Conservation (phyloP, 2,329 filamentous ascomycete genomes). For the Tetracladium maxilliforme region DNA sequence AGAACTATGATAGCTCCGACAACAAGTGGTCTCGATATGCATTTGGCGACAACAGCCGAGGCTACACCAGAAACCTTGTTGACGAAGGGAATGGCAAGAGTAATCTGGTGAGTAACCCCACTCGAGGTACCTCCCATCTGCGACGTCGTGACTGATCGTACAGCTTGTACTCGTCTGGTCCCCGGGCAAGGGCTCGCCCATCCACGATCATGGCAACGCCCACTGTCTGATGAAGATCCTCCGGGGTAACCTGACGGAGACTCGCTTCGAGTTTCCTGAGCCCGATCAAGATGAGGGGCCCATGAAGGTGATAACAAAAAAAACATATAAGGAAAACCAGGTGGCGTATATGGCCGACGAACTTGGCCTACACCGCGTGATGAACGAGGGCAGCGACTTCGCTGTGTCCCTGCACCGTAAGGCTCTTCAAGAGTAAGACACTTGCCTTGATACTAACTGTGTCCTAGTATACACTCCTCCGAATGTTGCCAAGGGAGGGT, state of each 20-base stretch:
- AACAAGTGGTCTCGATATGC: slow-evolving; percentile 64
- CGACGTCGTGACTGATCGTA: slow-evolving; percentile 10
- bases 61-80: slow-evolving; percentile 80
- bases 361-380: slow-evolving; percentile 72
- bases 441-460: slow-evolving; percentile 2
- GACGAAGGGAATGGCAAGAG: slow-evolving; percentile 69
- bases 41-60: slow-evolving; percentile 50
- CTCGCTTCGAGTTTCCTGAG: slow-evolving; percentile 61
- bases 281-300: slow-evolving; percentile 34
- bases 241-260: slow-evolving; percentile 66
- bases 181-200: slow-evolving; percentile 66
- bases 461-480: slow-evolving; percentile 65
- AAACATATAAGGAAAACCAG: slow-evolving; percentile 51
- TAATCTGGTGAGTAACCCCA: slow-evolving; percentile 26
- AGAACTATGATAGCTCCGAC: slow-evolving; percentile 52
- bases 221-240: slow-evolving; percentile 91
- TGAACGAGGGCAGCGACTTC: slow-evolving; percentile 57
- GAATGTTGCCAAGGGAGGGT: slow-evolving; percentile 72
- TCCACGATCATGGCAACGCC: slow-evolving; percentile 80
- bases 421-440: slow-evolving; percentile 11
- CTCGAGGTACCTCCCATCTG: too few relatives aligned
- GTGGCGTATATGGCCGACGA: slow-evolving; percentile 89
- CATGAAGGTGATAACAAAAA: slow-evolving; percentile 51
- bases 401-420: slow-evolving; percentile 71
- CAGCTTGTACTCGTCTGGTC: slow-evolving; percentile 83